phyloP scores from a whole-genome alignment of 179 eudicot genomes.

The Heliamphora pulchella region DNA sequence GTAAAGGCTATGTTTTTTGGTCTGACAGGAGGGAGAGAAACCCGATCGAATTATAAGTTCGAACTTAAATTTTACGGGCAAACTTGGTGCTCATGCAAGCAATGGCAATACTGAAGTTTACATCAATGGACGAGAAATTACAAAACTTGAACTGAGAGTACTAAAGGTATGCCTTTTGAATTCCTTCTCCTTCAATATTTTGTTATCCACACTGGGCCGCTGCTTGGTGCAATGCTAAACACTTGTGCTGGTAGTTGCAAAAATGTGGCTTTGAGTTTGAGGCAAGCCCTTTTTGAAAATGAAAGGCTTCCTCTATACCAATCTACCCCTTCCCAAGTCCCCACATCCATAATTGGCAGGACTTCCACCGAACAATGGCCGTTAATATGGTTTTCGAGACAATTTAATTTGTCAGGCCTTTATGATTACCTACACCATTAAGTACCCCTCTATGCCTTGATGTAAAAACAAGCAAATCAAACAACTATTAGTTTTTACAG shows the following conservation, averaged over 20 bases:
- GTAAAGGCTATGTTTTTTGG: constrained; percentile 17
- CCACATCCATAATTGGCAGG: neutral
- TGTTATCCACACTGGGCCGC: too few relatives aligned
- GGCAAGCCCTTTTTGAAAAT: neutral
- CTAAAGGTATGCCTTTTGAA: constrained; percentile 35
- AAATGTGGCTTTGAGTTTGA: neutral
- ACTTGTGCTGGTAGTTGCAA: neutral
- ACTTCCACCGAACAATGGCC: neutral
- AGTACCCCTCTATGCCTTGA: neutral
- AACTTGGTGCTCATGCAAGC: constrained; percentile 58
- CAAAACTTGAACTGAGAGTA: constrained; percentile 64
- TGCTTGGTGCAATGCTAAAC: neutral
- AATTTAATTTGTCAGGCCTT: neutral
- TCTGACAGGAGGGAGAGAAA: constrained; percentile 67
- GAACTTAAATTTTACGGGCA: constrained; percentile 60
- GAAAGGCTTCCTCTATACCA: neutral
- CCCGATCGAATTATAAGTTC: constrained; percentile 68
- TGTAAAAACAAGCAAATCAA: neutral
- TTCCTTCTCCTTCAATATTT: too few relatives aligned
- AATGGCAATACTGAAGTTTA: constrained; percentile 73
- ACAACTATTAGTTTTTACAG: too few relatives aligned
- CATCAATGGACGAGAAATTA: constrained; percentile 77
- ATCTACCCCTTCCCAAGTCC: neutral
- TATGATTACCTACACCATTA: neutral
- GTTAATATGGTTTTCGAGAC: neutral